phyloP scores from a whole-genome alignment of 2,329 filamentous ascomycete species.

The Neonectria punicea region DNA sequence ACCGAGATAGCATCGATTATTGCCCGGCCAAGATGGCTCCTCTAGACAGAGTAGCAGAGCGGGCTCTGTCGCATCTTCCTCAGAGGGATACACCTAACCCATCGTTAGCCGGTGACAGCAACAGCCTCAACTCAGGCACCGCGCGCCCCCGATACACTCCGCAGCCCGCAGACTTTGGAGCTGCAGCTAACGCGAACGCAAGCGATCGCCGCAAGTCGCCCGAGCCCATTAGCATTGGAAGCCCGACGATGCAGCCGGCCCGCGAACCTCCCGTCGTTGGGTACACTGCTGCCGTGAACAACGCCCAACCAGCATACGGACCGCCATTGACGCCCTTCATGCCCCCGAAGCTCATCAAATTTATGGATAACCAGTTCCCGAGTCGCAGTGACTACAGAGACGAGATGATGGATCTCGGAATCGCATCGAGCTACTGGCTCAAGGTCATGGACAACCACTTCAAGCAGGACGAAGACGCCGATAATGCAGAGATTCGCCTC shows the following conservation, averaged over 20 bases:
- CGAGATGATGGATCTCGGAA: neutral
- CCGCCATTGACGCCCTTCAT: neutral
- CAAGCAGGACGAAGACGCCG: neutral
- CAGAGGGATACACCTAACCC: neutral
- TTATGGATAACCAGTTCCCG: conserved; percentile 5
- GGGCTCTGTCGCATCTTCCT: neutral
- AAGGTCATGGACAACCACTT: neutral
- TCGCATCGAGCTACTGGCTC: neutral
- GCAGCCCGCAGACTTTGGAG: neutral
- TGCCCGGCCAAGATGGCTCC: neutral
- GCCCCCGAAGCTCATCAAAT: neutral
- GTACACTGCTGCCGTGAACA: neutral
- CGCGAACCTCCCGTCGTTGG: too few relatives aligned
- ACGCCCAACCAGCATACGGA: neutral
- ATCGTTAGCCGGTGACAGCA: neutral
- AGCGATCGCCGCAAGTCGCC: neutral
- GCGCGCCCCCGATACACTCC: neutral
- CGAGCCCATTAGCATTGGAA: neutral
- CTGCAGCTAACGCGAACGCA: neutral
- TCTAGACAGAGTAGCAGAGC: neutral
- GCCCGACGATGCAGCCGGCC: neutral
- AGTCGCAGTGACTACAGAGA: neutral
- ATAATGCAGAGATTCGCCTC: neutral
- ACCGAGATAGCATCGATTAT: neutral
- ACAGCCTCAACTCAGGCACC: neutral